These are phyloP conservation scores for Nakazawaea pomicola DNA, from an alignment of 805 yeast genomes.

Conservation along the genomic window DNA sequence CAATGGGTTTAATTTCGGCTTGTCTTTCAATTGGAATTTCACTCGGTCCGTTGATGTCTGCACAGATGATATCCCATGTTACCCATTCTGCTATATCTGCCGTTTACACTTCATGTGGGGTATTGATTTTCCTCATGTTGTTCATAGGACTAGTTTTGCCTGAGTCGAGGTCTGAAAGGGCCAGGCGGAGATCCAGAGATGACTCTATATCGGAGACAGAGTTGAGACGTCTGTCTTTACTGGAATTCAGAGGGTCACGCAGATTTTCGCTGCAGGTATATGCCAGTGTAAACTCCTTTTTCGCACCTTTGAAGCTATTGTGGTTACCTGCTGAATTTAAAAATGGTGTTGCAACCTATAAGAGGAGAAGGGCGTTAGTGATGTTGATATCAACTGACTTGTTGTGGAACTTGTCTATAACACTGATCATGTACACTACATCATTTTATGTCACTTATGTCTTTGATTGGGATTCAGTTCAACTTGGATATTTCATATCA, in stretches of 20 bases:
- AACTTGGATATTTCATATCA: constrained; percentile 48
- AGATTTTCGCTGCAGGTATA: not conserved
- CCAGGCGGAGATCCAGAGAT: constrained; percentile 36
- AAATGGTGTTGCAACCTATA: not conserved
- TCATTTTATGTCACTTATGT: constrained; percentile 42
- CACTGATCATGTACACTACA: constrained; percentile 30
- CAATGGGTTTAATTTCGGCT: constrained; percentile 2
- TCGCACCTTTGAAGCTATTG: constrained; percentile 41
- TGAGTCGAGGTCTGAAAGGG: constrained; percentile 49
- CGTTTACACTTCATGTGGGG: not conserved
- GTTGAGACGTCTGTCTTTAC: not conserved
- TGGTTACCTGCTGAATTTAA: constrained; percentile 34
- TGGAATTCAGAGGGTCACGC: not conserved
- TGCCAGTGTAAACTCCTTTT: constrained; percentile 12
- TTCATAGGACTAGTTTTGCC: constrained; percentile 33
- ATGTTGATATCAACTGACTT: constrained; percentile 37
- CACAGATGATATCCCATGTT: constrained; percentile 1
- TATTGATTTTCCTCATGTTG: constrained; percentile 26
- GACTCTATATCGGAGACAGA: constrained; percentile 21
- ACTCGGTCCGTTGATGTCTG: constrained; percentile 3
- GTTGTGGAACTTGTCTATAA: constrained; percentile 27
- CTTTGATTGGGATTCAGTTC: constrained; percentile 43
- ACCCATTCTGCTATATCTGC: not conserved
- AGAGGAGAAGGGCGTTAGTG: constrained; percentile 35
- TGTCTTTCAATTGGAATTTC: constrained; percentile 2